Percentiles rank a stretch among this genome's conserved stretches.
Evolutionary conservation across 176 grass and related monocot genomes (phyloP).

Genomic region (Guadua angustifolia): DNA sequence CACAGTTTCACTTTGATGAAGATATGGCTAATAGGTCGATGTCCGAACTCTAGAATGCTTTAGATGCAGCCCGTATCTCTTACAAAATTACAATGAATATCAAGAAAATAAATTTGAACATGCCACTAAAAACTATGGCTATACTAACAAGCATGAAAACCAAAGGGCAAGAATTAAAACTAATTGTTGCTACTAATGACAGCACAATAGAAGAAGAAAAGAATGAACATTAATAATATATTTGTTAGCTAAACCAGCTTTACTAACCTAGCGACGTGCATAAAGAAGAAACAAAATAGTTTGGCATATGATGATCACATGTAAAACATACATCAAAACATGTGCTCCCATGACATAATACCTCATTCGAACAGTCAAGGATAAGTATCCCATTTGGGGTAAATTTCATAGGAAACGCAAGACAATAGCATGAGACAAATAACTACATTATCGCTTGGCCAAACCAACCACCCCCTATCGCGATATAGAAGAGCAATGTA

Average conservation of each 20-base stretch:
- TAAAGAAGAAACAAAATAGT: too few species aligned
- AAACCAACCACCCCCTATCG: constrained; percentile 19
- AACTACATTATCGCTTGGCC: constrained; percentile 21
- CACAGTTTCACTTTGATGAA: constrained; percentile 7
- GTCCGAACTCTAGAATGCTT: background rate
- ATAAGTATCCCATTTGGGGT: background rate
- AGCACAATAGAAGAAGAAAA: background rate
- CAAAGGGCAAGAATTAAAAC: background rate
- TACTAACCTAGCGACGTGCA: too few species aligned
- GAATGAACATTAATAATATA: background rate
- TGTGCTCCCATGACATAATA: background rate
- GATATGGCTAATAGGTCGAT: background rate
- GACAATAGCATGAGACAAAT: too few species aligned
- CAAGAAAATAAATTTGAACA: too few species aligned
- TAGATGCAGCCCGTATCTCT: constrained; percentile 20
- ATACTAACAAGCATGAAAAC: background rate
- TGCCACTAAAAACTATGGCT: background rate
- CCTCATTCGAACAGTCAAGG: background rate
- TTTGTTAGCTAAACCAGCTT: constrained; percentile 16
- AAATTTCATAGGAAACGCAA: background rate
- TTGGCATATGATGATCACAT: background rate
- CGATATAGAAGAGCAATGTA: constrained; percentile 31
- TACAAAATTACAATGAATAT: too few species aligned
- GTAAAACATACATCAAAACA: background rate
- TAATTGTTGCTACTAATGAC: background rate